Conservation (phyloP, 768 basidiomycete genomes). For the Rubroboletus pulcherrimus region DNA sequence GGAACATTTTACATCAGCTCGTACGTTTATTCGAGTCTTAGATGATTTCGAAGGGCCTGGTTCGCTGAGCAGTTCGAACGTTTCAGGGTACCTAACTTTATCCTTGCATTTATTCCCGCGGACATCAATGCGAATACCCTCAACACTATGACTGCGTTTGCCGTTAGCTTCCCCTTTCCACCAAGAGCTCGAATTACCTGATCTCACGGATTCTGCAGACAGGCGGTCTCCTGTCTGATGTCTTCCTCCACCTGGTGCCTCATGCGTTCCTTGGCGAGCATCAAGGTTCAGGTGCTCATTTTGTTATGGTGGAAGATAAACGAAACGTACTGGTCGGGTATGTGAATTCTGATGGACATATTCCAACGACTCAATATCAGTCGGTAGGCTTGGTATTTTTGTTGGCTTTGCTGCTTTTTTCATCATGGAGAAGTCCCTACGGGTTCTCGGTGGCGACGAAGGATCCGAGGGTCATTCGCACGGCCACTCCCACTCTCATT, state of each 20-base stretch:
- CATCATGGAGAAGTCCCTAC: slow-evolving; percentile 88
- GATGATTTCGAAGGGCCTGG: slow-evolving; percentile 16
- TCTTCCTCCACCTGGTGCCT: slow-evolving; percentile 88
- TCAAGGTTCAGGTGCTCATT: slow-evolving; percentile 64
- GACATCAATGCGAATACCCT: slow-evolving; percentile 80
- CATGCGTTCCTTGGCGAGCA: slow-evolving; percentile 91
- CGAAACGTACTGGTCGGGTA: slow-evolving; percentile 89
- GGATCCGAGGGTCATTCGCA: slow-evolving; percentile 47
- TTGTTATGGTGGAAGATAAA: slow-evolving; percentile 87
- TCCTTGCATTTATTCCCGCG: slow-evolving; percentile 90
- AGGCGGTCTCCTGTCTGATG: slow-evolving; percentile 88
- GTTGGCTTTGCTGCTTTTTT: slow-evolving; percentile 87
- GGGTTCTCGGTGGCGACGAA: slow-evolving; percentile 68
- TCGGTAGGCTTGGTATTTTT: slow-evolving; percentile 70
- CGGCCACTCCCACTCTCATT: slow-evolving; percentile 59
- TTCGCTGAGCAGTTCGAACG: slow-evolving; percentile 20
- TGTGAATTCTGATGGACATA: slow-evolving; percentile 17
- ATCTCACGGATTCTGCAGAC: slow-evolving; percentile 46
- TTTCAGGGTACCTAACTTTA: slow-evolving; percentile 85
- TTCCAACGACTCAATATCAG: slow-evolving; percentile 8
- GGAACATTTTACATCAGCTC: slow-evolving; percentile 97
- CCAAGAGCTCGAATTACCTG: slow-evolving; percentile 10
- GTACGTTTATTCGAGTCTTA: slow-evolving; percentile 45
- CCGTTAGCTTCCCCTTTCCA: slow-evolving; percentile 46
- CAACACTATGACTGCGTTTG: slow-evolving; percentile 93